Percentiles rank a stretch among this genome's conserved stretches.
Conservation (phyloP, 306 rosid species). For the Prunus mume region DNA sequence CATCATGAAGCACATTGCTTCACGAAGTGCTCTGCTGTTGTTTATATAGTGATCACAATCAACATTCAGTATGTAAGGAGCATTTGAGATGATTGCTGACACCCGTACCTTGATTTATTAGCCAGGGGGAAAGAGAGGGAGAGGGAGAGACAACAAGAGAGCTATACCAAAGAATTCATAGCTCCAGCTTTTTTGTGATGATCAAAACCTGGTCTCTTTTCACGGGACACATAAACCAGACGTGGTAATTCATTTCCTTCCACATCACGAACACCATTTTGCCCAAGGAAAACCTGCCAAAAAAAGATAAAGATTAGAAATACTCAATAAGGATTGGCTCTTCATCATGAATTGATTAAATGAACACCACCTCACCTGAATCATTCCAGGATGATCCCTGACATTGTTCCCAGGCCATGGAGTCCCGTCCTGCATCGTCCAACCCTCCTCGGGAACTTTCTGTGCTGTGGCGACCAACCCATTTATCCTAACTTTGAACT, state of each 20-base stretch:
- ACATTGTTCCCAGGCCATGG: constrained; percentile 96
- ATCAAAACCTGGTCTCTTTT: constrained; percentile 90
- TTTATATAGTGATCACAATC: constrained; percentile 98
- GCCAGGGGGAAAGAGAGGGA: neutral
- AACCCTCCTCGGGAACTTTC: constrained; percentile 94
- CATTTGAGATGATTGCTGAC: constrained; percentile 85
- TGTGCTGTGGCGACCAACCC: constrained; percentile 77
- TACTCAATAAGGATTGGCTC: neutral
- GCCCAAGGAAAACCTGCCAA: constrained; percentile 89
- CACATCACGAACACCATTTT: constrained; percentile 77
- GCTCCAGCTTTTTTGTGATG: constrained; percentile 97
- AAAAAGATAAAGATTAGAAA: constrained; percentile 9
- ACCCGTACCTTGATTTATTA: constrained; percentile 61
- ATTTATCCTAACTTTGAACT: constrained; percentile 82
- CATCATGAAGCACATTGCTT: constrained; percentile 98
- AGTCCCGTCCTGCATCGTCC: constrained; percentile 99
- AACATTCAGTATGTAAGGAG: constrained; percentile 81
- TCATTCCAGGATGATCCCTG: constrained; percentile 96
- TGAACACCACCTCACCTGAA: constrained; percentile 52
- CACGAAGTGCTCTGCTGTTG: constrained; percentile 92
- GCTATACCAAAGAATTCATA: constrained; percentile 76
- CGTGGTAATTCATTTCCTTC: constrained; percentile 86
- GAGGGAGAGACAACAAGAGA: constrained; percentile 8
- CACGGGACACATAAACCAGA: constrained; percentile 87
- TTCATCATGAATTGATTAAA: neutral